Conservation (phyloP, 2,329 filamentous ascomycete genomes). For the Hymenoscyphus albidus region DNA sequence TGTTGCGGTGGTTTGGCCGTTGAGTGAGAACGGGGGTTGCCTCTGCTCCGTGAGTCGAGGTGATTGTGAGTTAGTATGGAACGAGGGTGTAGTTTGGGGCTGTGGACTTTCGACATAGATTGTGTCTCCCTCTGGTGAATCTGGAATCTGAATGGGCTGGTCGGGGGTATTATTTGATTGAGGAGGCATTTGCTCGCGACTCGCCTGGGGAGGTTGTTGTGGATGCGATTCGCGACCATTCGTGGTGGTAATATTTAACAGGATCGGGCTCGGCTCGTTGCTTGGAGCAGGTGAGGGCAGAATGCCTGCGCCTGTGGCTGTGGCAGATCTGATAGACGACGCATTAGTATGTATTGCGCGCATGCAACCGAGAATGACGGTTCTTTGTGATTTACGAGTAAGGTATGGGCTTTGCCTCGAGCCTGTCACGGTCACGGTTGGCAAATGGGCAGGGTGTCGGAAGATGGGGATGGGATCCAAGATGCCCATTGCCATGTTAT, state of each 20-base stretch:
- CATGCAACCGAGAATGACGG: no score
- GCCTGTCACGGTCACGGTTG: no score
- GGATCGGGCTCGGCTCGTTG: slow-evolving; percentile 52
- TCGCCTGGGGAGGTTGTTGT: slow-evolving; percentile 9
- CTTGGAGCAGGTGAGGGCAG: slow-evolving; percentile 62
- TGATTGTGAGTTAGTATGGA: background rate
- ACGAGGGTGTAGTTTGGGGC: background rate
- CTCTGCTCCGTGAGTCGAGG: background rate
- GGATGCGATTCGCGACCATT: slow-evolving; percentile 26
- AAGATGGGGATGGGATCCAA: slow-evolving; percentile 1
- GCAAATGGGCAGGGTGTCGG: no score
- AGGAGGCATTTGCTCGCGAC: slow-evolving; percentile 3
- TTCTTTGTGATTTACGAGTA: no score
- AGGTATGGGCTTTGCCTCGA: no score
- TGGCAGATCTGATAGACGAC: slow-evolving; percentile 10
- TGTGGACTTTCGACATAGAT: background rate
- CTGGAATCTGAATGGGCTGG: background rate
- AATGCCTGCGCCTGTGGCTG: slow-evolving; percentile 36
- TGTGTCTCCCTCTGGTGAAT: background rate
- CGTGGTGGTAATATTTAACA: slow-evolving; percentile 32
- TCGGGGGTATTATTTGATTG: background rate
- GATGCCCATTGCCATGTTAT: background rate
- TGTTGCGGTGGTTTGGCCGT: background rate
- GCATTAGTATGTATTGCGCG: background rate
- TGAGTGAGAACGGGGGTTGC: background rate